Percentiles rank a stretch among this genome's conserved stretches.
These are phyloP conservation scores for Spathaspora girioi DNA, from an alignment of 805 yeast species.

Conservation along the genomic window DNA sequence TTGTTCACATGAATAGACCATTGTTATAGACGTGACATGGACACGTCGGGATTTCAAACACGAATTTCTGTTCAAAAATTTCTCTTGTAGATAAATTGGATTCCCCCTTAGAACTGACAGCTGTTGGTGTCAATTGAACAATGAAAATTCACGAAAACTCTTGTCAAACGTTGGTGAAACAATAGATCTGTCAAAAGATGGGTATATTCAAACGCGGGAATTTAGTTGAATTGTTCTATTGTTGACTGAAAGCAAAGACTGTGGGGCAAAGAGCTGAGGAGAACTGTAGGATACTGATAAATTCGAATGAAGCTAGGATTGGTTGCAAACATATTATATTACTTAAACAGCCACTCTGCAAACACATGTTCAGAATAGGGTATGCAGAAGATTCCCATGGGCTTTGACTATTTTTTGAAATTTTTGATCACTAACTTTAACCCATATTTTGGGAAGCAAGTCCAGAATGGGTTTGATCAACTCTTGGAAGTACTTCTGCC, in stretches of 20 bases:
- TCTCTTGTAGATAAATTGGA: no score
- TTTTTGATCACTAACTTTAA: no score
- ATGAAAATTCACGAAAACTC: background rate
- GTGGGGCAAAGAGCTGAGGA: background rate
- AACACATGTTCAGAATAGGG: background rate
- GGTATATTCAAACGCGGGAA: background rate
- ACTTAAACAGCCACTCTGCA: background rate
- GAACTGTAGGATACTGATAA: background rate
- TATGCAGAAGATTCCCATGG: background rate
- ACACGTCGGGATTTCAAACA: background rate
- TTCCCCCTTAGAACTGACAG: background rate
- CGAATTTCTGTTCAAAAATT: no score
- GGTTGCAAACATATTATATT: background rate
- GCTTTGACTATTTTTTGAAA: no score
- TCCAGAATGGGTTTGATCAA: no score
- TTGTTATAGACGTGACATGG: background rate
- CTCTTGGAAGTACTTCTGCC: no score
- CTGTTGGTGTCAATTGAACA: background rate
- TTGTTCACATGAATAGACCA: no score
- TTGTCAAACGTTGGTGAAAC: background rate
- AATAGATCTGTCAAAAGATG: background rate
- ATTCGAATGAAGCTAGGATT: background rate
- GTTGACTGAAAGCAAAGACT: background rate
- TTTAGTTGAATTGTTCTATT: background rate
- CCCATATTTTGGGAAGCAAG: no score